These are phyloP conservation scores for Colletotrichum lentis DNA, from an alignment of 2,329 filamentous ascomycete species.

Conservation along the genomic window DNA sequence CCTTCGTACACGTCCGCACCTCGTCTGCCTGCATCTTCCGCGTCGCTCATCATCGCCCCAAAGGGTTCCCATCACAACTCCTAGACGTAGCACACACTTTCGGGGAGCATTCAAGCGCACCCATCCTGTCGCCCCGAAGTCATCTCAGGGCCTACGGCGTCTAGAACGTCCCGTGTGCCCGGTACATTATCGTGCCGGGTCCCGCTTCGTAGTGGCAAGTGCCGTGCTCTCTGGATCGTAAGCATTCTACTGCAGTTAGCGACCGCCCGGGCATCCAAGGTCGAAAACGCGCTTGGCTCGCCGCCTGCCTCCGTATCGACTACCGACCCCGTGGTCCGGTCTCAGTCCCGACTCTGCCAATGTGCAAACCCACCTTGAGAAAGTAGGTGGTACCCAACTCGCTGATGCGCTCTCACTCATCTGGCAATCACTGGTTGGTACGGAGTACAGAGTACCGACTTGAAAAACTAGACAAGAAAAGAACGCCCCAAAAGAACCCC, in stretches of 20 bases:
- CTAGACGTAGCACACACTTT: not conserved
- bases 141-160: not conserved
- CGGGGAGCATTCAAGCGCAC: constrained; percentile 7
- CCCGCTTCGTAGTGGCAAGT: not conserved
- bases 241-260: constrained; percentile 7
- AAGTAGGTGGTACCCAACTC: no score
- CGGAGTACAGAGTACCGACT: not conserved
- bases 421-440: not conserved
- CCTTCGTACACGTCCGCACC: constrained; percentile 16
- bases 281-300: not conserved
- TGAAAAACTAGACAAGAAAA: not conserved
- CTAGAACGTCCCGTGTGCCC: not conserved
- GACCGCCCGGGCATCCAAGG: not conserved
- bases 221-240: constrained; percentile 24
- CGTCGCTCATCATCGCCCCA: not conserved
- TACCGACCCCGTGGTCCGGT: constrained; percentile 6
- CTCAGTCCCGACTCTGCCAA: constrained; percentile 5
- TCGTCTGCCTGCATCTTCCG: constrained; percentile 15
- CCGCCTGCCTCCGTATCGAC: constrained; percentile 5
- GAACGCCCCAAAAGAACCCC: not conserved
- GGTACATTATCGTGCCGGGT: constrained; percentile 9
- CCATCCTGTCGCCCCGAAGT: not conserved
- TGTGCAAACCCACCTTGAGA: not conserved
- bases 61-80: not conserved
- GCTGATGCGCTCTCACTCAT: no score